Conservation (phyloP, 345 rosid genomes). For the Firmiana major region DNA sequence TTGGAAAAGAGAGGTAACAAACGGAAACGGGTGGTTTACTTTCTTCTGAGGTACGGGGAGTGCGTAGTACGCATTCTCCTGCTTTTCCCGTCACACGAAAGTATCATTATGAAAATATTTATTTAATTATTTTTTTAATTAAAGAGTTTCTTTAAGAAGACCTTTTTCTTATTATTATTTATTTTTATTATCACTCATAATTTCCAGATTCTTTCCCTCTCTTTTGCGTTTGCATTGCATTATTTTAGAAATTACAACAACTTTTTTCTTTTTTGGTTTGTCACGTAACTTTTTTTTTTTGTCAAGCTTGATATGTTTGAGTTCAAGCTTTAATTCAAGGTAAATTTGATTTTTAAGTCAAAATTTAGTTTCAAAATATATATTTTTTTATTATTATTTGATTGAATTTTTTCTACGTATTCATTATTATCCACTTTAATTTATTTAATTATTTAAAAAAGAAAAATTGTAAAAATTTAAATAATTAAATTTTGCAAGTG, state of each 20-base stretch:
- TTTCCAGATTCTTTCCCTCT: not conserved
- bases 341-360: not conserved
- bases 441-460: no score
- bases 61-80: conserved; percentile 45
- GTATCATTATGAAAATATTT: not conserved
- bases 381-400: not conserved
- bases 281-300: no score
- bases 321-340: no score
- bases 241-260: no score
- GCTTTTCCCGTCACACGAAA: conserved; percentile 23
- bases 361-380: no score
- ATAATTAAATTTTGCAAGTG: no score
- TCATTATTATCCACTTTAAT: no score
- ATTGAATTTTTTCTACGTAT: no score
- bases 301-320: no score
- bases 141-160: not conserved
- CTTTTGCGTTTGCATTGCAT: not conserved
- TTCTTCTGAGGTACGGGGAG: conserved; percentile 44
- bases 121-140: conserved; percentile 1
- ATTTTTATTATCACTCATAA: not conserved
- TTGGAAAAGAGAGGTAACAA: not conserved
- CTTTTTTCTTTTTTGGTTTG: no score
- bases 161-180: not conserved
- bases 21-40: not conserved
- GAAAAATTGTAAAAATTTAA: no score